phyloP scores from a whole-genome alignment of 805 yeast genomes.

The Yarrowia porcina region DNA sequence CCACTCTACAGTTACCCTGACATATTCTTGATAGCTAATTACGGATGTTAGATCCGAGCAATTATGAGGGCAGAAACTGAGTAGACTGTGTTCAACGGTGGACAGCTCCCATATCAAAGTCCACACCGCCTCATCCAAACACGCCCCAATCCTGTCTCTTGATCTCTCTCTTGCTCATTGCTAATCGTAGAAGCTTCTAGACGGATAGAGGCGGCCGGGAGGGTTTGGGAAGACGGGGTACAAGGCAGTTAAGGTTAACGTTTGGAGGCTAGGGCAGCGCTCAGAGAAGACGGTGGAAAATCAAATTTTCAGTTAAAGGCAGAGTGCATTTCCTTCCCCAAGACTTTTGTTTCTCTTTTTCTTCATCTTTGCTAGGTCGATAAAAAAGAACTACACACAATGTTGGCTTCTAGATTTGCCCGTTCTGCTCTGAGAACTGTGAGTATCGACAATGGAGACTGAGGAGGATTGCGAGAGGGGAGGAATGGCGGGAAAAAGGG shows the following conservation, averaged over 20 bases:
- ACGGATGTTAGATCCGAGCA: too few relatives aligned
- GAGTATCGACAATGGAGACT: conserved; percentile 21
- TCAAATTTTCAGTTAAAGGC: conserved; percentile 27
- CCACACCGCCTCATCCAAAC: too few relatives aligned
- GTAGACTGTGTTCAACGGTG: too few relatives aligned
- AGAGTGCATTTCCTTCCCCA: conserved; percentile 25
- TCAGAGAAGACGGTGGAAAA: conserved; percentile 25
- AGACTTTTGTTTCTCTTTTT: conserved; percentile 2
- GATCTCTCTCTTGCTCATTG: too few relatives aligned
- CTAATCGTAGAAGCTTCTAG: conserved; percentile 11
- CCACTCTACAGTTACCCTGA: background rate
- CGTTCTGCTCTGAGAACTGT: conserved; percentile 38
- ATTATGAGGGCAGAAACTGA: too few relatives aligned
- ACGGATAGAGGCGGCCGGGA: background rate
- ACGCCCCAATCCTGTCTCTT: too few relatives aligned
- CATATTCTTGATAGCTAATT: too few relatives aligned
- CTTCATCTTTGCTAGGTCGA: conserved; percentile 25
- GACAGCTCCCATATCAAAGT: too few relatives aligned
- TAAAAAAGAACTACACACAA: conserved; percentile 28
- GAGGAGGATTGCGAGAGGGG: background rate
- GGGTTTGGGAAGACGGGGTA: background rate
- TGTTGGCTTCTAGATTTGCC: conserved; percentile 44
- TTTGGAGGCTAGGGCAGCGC: conserved; percentile 21
- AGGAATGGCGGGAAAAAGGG: background rate
- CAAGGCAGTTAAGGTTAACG: background rate